Percentiles rank a stretch among this genome's conserved stretches.
These are phyloP conservation scores for Phytophthora uliginosa DNA, from an alignment of 352 stramenopile genomes.

Conservation along the genomic window DNA sequence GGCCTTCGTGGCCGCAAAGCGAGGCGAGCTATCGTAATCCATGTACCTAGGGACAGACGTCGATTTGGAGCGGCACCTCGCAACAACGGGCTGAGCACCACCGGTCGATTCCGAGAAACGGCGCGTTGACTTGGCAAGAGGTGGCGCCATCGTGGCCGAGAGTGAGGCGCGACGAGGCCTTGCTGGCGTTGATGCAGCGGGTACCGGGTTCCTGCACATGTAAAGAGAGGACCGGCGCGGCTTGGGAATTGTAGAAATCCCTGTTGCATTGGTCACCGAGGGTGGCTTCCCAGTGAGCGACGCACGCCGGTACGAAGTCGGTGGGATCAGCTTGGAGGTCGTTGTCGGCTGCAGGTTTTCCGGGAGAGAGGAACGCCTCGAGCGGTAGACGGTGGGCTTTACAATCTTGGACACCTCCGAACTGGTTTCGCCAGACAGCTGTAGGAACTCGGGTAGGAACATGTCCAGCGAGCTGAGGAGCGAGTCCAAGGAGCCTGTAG, in stretches of 20 bases:
- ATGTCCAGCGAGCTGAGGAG: constrained; percentile 38
- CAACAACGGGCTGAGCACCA: not conserved
- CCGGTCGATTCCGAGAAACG: constrained; percentile 19
- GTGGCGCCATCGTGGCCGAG: constrained; percentile 1
- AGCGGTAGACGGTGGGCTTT: constrained; percentile 15
- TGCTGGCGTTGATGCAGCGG: not conserved
- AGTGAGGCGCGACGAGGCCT: constrained; percentile 26
- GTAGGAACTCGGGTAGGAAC: constrained; percentile 30
- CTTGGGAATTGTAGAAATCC: constrained; percentile 4
- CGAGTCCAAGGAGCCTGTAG: constrained; percentile 43
- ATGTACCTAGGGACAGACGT: constrained; percentile 39
- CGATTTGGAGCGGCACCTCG: constrained; percentile 17
- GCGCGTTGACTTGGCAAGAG: constrained; percentile 7
- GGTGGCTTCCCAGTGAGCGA: constrained; percentile 11
- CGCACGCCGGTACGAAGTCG: constrained; percentile 13
- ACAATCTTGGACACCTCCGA: constrained; percentile 7
- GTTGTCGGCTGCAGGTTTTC: constrained; percentile 12
- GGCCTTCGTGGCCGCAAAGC: constrained; percentile 47
- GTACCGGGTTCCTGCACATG: not conserved
- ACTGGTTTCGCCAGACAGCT: constrained; percentile 20
- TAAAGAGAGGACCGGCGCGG: constrained; percentile 12
- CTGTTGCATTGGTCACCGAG: constrained; percentile 6
- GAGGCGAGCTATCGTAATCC: constrained; percentile 46
- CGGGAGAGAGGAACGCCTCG: constrained; percentile 21
- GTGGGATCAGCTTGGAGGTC: constrained; percentile 22